These are phyloP conservation scores for Aquilaria yunnanensis DNA, from an alignment of 345 rosid species.

Conservation along the genomic window DNA sequence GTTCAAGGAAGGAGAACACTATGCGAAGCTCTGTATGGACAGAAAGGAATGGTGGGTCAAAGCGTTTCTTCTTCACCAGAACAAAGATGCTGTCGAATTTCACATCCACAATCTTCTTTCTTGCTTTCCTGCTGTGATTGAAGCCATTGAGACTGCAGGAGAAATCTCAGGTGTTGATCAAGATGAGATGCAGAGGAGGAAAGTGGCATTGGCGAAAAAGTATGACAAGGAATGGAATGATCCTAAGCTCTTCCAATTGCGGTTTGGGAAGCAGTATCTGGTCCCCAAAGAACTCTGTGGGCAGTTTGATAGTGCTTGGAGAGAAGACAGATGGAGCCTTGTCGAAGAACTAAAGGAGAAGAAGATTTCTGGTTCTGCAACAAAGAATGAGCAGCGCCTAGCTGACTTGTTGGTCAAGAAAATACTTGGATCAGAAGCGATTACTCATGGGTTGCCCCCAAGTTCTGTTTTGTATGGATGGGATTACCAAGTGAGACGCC, in stretches of 20 bases:
- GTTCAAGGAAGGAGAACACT: constrained; percentile 84
- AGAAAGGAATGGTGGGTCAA: constrained; percentile 80
- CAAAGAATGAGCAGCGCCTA: constrained; percentile 54
- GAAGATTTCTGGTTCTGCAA: constrained; percentile 32
- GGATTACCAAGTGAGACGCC: constrained; percentile 65
- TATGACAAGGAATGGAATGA: constrained; percentile 75
- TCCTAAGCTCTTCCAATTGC: constrained; percentile 66
- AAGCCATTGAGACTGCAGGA: constrained; percentile 76
- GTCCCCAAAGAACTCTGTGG: constrained; percentile 40
- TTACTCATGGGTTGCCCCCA: constrained; percentile 27
- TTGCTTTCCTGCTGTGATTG: constrained; percentile 63
- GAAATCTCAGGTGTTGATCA: constrained; percentile 84
- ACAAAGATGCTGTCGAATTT: constrained; percentile 69
- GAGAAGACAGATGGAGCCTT: constrained; percentile 77
- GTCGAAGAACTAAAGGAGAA: constrained; percentile 54
- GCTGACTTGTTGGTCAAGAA: constrained; percentile 63
- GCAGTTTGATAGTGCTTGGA: constrained; percentile 55
- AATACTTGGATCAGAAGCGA: constrained; percentile 36
- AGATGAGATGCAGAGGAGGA: constrained; percentile 71
- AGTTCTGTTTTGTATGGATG: constrained; percentile 56
- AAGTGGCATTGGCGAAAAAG: constrained; percentile 49
- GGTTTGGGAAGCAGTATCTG: constrained; percentile 78
- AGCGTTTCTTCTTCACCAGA: constrained; percentile 65
- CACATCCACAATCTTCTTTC: constrained; percentile 75
- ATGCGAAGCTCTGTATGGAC: constrained; percentile 62